Evolutionary conservation across 129 eudicot genomes (phyloP), one percentile per base, ranked within the genome.

Genomic region (Chrysanthemum lavandulifolium): DNA sequence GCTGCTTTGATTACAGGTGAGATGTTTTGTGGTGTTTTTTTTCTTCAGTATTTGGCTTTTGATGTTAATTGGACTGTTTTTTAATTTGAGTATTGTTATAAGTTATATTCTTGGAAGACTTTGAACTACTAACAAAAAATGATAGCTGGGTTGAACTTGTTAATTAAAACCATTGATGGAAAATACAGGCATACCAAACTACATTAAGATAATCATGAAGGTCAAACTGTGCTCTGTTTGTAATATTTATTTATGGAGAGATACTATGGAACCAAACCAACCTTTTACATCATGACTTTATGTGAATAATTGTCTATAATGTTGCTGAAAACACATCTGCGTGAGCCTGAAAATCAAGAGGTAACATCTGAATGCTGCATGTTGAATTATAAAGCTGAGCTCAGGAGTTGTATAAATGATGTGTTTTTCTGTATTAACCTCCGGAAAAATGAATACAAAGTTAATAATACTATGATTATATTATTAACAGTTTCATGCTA

Each of bases 1-100:
- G 98, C 98, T 73, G 98, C 98, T 82, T 83, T 94, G 61, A 69
- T 87, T 15, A 90, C 98, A 29, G 98, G 98, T 84, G 65, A 83
- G 68, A 50, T 15, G 36, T 57, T 50, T 23, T 75, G 36, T 53
- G 33, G 60, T 25, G 25, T 21, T 51, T 16, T 73, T 33, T 21
- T 14, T 60, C 48, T 11, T 2, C 50, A 6, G 14, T 5, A 36
- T 40, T 23, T 21, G 60, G 31, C 19, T 67, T 33, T 36, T 36
- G 21, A 65, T 13, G 33, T 65, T 65, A 65, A 2, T 40, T 45
- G 70, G 27, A 65, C 54, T 65, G 70, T 11, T 43, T 65, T 63
- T 63, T 21, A 63, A 63, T 3, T 63, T 11, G 5, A 33, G 13
- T 13, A 14, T n/a, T 33, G 50, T 29, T 63, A 15, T 50, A 31